Evolutionary conservation across 106 monocot species (phyloP), one percentile per base, ranked within the genome.

Genomic region (Dendrobium huoshanense): DNA sequence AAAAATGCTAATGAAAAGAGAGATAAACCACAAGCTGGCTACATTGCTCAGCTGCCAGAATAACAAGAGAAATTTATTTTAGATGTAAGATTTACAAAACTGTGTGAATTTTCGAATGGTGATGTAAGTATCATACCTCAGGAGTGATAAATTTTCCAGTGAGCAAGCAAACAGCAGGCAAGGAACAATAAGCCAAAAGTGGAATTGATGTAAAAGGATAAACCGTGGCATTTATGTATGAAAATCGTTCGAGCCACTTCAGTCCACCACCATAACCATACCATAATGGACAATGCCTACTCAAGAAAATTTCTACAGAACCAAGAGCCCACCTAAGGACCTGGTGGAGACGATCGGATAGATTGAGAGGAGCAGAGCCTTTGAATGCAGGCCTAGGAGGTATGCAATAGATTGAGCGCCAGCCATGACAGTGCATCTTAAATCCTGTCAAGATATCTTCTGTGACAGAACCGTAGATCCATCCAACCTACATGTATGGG

Each of bases 141-240:
- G 78, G 78, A 45, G 81, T 77, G 72, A 73, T 74, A 16, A 73
- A 82, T 51, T 82, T 79, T 40, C 90, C 90, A 37, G 88, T 88
- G 25, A 90, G 86, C 85, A 87, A 79, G 78, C 90, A 88, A 42
- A 88, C 77, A 10, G 90, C 87, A 72, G 85, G 88, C 79, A 92
- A 77, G 2, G 87, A 82, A 82, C 92, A 92, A 80, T 92, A 92
- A 29, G 87, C 87, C 37, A 75, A 81, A 4, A 37, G 64, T 4
- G 82, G 79, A 79, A 88, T 75, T 18, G 84, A 84, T 5, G 85
- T 83, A 58, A 77, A 84, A 45, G 82, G 82, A 64, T 82, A 84
- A 24, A 87, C 79, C 31, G 86, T 86, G 7, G 90, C 83, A 72
- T 92, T 92, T n/a, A 92, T 87, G 84, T 92, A 92, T 24, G 91